Evolutionary conservation across 805 yeast species (phyloP).

Genomic region (Groenewaldozyma salmanticensis): DNA sequence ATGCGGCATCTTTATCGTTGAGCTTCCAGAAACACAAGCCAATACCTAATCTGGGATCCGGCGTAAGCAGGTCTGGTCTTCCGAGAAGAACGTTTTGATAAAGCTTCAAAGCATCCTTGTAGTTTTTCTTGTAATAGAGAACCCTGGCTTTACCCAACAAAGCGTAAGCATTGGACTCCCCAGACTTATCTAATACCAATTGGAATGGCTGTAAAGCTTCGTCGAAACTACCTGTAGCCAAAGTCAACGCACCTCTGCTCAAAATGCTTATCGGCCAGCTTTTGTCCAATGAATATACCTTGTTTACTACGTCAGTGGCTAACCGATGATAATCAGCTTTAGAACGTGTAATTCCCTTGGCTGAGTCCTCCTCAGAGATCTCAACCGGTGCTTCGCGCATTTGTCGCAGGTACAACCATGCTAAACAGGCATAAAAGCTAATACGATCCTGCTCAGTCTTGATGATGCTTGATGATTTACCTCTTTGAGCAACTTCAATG

Average conservation of each 20-base stretch:
- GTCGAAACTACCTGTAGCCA: constrained; percentile 53
- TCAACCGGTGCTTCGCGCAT: constrained; percentile 24
- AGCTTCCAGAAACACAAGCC: constrained; percentile 91
- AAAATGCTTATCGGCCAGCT: constrained; percentile 39
- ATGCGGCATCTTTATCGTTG: constrained; percentile 68
- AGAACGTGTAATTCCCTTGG: constrained; percentile 8
- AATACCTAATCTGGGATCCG: constrained; percentile 91
- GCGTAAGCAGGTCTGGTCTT: constrained; percentile 61
- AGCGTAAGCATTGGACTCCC: constrained; percentile 63
- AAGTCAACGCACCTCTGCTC: constrained; percentile 57
- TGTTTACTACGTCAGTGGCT: constrained; percentile 39
- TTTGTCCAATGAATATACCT: constrained; percentile 39
- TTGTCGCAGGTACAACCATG: constrained; percentile 52
- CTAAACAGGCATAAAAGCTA: constrained; percentile 49
- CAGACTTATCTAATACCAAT: constrained; percentile 38
- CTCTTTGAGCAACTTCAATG: constrained; percentile 50
- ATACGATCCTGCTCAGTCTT: constrained; percentile 32
- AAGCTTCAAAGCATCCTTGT: constrained; percentile 59
- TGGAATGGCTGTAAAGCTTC: constrained; percentile 66
- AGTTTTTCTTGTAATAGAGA: constrained; percentile 61
- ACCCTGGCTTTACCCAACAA: constrained; percentile 78
- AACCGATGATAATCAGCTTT: constrained; percentile 27
- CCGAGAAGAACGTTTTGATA: constrained; percentile 75
- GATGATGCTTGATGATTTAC: constrained; percentile 31
- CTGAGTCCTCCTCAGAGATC: constrained; percentile 9